phyloP scores from a whole-genome alignment of 345 rosid genomes.

The Citrus maxima region DNA sequence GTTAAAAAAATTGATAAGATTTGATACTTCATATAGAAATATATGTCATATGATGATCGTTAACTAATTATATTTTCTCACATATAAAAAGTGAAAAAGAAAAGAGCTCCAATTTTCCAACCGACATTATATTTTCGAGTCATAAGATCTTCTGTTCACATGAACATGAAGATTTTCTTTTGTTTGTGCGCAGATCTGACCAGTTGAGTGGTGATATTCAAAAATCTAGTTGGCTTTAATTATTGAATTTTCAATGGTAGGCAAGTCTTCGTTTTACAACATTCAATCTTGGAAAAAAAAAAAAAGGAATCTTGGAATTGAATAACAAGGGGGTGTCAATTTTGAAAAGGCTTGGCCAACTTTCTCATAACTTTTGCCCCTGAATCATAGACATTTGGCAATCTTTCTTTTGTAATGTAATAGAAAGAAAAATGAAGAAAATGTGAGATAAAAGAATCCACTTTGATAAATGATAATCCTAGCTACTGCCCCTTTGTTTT shows the following conservation, averaged over 20 bases:
- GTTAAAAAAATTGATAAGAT: no score
- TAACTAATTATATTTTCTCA: no score
- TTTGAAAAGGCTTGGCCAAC: not conserved
- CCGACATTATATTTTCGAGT: no score
- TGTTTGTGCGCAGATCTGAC: not conserved
- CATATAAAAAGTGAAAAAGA: no score
- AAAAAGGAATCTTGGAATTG: not conserved
- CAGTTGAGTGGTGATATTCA: not conserved
- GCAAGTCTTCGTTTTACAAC: not conserved
- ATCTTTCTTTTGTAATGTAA: no score
- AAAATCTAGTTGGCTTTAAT: not conserved
- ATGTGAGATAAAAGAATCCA: not conserved
- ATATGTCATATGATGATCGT: no score
- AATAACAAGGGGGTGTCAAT: not conserved
- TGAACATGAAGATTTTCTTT: not conserved
- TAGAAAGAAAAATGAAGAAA: no score
- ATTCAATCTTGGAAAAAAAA: not conserved
- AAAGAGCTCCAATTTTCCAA: not conserved
- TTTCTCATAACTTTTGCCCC: not conserved
- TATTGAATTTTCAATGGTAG: not conserved
- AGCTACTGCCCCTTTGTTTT: not conserved
- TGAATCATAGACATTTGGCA: not conserved
- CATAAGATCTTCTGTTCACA: not conserved
- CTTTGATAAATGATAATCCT: not conserved
- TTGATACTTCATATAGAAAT: no score